These are phyloP conservation scores for Hypsizygus ulmarius DNA, from an alignment of 1,284 basidiomycete species.

Conservation along the genomic window DNA sequence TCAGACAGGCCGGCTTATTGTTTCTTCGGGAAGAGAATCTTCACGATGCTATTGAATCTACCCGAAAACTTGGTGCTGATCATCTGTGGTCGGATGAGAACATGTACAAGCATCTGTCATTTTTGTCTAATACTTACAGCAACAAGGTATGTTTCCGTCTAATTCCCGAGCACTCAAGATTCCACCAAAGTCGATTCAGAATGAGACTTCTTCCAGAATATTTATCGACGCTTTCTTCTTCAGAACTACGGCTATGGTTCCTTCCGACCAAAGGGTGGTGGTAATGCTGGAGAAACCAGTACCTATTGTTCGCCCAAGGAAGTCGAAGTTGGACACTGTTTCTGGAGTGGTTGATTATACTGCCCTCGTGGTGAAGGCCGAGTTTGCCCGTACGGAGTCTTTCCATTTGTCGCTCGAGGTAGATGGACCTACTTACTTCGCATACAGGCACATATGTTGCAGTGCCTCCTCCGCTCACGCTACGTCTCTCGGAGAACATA, in stretches of 20 bases:
- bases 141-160: slow-evolving; percentile 1
- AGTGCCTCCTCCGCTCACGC: not conserved
- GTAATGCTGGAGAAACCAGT: slow-evolving; percentile 12
- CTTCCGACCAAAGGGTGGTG: slow-evolving; percentile 9
- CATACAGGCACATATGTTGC: slow-evolving; percentile 2
- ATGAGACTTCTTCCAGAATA: slow-evolving; percentile 10
- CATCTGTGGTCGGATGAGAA: slow-evolving; percentile 9
- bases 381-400: slow-evolving; percentile 1
- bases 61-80: slow-evolving; percentile 5
- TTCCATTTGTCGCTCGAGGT: slow-evolving; percentile 7
- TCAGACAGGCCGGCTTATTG: not conserved
- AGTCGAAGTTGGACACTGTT: slow-evolving; percentile 8
- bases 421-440: too few species aligned
- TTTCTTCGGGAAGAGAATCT: slow-evolving; percentile 2
- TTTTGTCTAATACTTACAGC: slow-evolving; percentile 6
- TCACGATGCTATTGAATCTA: slow-evolving; percentile 7
- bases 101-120: slow-evolving; percentile 11
- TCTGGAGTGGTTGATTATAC: slow-evolving; percentile 10
- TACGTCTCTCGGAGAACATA: not conserved
- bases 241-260: slow-evolving; percentile 15
- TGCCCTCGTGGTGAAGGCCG: slow-evolving; percentile 6
- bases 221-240: slow-evolving; percentile 18
- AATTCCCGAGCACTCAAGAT: not conserved
- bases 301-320: slow-evolving; percentile 4
- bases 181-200: not conserved